A percentile compares a stretch with the other conserved stretches of the same genome.
Conservation (phyloP, 1,284 basidiomycete species). For the Ganoderma leucocontextum region DNA sequence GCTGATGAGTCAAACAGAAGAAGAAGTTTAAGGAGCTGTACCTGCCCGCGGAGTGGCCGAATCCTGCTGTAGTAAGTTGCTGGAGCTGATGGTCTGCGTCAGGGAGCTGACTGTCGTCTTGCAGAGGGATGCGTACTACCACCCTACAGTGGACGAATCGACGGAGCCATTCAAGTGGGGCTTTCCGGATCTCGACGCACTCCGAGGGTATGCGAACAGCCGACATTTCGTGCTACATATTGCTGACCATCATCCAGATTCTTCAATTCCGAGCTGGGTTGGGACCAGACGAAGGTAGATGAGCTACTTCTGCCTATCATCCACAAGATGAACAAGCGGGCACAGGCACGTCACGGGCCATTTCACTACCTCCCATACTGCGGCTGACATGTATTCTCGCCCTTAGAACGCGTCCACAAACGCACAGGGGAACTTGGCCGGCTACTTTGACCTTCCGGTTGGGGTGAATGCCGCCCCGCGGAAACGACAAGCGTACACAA, state of each 20-base stretch:
- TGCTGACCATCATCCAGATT: slow-evolving; percentile 59
- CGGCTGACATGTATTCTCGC: not conserved
- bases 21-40: slow-evolving; percentile 90
- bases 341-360: slow-evolving; percentile 57
- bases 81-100: not conserved
- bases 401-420: slow-evolving; percentile 67
- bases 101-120: not conserved
- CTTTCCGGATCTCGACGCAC: slow-evolving; percentile 91
- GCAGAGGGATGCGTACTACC: slow-evolving; percentile 91
- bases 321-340: slow-evolving; percentile 85
- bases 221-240: not conserved
- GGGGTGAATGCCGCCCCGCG: slow-evolving; percentile 79
- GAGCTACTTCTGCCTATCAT: slow-evolving; percentile 94
- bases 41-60: slow-evolving; percentile 90
- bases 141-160: slow-evolving; percentile 90
- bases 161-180: slow-evolving; percentile 98
- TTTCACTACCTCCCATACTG: not conserved
- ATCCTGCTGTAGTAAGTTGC: slow-evolving; percentile 79
- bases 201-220: slow-evolving; percentile 69
- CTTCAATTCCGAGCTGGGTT: slow-evolving; percentile 86
- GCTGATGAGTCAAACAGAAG: slow-evolving; percentile 61
- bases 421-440: slow-evolving; percentile 77
- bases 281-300: slow-evolving; percentile 89
- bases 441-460: slow-evolving; percentile 68
- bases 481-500: slow-evolving; percentile 81